These are phyloP conservation scores for Bryoglossum gracile DNA, from an alignment of 495 filamentous ascomycete species.

Conservation along the genomic window DNA sequence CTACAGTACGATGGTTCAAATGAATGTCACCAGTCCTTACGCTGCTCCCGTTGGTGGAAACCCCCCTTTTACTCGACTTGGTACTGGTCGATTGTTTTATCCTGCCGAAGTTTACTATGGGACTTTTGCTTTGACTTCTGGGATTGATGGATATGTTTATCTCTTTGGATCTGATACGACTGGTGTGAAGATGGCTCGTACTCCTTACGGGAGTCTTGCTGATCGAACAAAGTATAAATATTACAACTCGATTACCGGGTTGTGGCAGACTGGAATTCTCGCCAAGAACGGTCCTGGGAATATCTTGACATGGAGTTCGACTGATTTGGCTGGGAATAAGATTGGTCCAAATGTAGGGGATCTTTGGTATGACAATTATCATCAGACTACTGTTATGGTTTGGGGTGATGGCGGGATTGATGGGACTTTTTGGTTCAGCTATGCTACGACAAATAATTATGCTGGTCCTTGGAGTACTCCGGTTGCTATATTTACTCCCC, in stretches of 20 bases:
- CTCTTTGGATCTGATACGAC: not conserved
- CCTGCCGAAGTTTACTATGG: not conserved
- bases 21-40: not conserved
- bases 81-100: not conserved
- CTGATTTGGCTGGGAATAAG: not conserved
- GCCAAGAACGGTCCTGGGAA: not conserved
- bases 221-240: not conserved
- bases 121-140: not conserved
- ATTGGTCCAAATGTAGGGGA: not conserved
- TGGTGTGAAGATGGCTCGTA: not conserved
- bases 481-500: not conserved
- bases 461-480: not conserved
- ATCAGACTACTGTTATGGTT: not conserved
- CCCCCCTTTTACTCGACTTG: not conserved
- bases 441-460: not conserved
- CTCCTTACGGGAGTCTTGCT: not conserved
- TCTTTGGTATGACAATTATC: not conserved
- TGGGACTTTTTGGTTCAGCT: not conserved
- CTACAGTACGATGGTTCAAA: conserved; percentile 4
- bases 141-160: conserved; percentile 1
- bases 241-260: not conserved
- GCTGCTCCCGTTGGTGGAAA: not conserved
- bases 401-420: conserved; percentile 1
- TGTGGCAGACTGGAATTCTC: not conserved
- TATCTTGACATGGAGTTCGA: not conserved